Conservation (phyloP, 83 land plant species). For the Diphasiastrum complanatum region DNA sequence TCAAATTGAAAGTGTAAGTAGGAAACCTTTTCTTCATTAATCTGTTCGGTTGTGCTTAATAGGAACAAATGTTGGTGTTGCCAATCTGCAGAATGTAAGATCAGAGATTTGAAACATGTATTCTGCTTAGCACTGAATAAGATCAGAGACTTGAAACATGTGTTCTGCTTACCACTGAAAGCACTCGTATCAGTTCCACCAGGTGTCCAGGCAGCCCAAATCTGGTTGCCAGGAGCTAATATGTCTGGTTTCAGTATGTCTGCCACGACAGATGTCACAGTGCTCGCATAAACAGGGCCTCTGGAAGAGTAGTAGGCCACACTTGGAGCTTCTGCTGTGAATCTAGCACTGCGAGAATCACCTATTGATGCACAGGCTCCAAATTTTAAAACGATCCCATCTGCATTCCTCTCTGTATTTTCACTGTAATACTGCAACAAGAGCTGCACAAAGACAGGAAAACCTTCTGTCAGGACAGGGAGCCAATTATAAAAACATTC, state of each 20-base stretch:
- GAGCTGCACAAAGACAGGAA: conserved; percentile 10
- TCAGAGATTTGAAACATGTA: too few relatives aligned
- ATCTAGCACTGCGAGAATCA: conserved; percentile 22
- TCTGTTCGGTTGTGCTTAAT: too few relatives aligned
- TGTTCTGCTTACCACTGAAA: conserved; percentile 16
- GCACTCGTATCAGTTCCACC: conserved; percentile 19
- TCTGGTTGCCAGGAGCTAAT: conserved; percentile 31
- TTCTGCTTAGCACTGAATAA: too few relatives aligned
- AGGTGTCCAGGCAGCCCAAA: conserved; percentile 34
- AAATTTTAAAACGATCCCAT: conserved; percentile 15
- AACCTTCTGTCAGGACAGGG: not conserved
- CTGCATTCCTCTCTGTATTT: conserved; percentile 8
- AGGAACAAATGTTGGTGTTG: too few relatives aligned
- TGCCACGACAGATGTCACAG: conserved; percentile 23
- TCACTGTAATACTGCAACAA: conserved; percentile 11
- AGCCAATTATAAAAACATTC: too few relatives aligned
- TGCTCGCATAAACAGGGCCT: conserved; percentile 29
- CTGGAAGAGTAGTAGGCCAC: conserved; percentile 27
- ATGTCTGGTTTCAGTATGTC: conserved; percentile 26
- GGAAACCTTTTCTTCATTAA: too few relatives aligned
- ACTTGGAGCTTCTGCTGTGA: conserved; percentile 19
- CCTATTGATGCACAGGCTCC: conserved; percentile 18
- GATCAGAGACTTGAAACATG: too few relatives aligned
- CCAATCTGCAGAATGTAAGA: too few relatives aligned
- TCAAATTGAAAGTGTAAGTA: too few relatives aligned